Percentiles rank a stretch among this genome's conserved stretches.
Conservation (phyloP, 139 green algal species). For the Desmodesmus armatus region DNA sequence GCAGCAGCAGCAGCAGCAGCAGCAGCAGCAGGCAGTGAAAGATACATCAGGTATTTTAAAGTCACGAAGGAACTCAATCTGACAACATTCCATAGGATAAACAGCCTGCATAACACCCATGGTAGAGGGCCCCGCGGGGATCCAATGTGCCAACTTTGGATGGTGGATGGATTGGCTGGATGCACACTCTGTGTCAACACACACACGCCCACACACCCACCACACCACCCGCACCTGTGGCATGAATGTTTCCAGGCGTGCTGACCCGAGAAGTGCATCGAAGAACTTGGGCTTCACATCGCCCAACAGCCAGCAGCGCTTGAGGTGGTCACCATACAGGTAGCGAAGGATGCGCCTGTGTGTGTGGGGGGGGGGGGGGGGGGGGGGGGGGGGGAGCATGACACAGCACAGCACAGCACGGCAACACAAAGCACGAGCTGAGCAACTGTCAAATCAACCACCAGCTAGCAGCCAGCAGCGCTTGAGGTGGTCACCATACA, state of each 20-base stretch:
- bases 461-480: constrained; percentile 56
- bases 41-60: too few relatives aligned
- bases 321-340: constrained; percentile 58
- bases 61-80: too few relatives aligned
- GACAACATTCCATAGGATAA: too few relatives aligned
- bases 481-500: constrained; percentile 57
- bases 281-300: constrained; percentile 61
- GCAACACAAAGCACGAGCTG: constrained; percentile 64
- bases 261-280: constrained; percentile 58
- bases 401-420: constrained; percentile 57
- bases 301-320: constrained; percentile 55
- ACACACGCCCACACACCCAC: too few relatives aligned
- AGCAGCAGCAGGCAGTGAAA: not conserved
- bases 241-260: constrained; percentile 65
- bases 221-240: constrained; percentile 37
- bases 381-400: too few relatives aligned
- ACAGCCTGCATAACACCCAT: too few relatives aligned
- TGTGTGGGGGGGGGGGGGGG: too few relatives aligned
- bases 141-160: too few relatives aligned
- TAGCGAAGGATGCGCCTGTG: constrained; percentile 61
- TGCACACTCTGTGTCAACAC: too few relatives aligned
- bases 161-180: too few relatives aligned
- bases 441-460: too few relatives aligned
- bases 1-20: not conserved
- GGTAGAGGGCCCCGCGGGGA: too few relatives aligned